phyloP scores from a whole-genome alignment of 2,329 filamentous ascomycete species.

The Talaromyces sp. region DNA sequence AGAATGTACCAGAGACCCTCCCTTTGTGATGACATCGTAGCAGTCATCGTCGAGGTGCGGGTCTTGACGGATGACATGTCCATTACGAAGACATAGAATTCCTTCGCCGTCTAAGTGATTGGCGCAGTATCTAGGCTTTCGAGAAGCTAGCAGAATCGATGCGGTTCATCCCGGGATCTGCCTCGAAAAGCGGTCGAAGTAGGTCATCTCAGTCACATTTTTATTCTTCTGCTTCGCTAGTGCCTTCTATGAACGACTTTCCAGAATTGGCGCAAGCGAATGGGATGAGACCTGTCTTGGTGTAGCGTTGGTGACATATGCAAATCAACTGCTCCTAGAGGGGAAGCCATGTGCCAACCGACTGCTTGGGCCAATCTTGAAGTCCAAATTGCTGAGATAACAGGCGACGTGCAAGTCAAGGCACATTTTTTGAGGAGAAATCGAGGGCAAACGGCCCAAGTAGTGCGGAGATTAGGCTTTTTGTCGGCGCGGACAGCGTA shows the following conservation, averaged over 20 bases:
- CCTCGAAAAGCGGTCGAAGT: slow-evolving; percentile 5
- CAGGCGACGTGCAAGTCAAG: not conserved
- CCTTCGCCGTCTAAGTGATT: slow-evolving; percentile 1
- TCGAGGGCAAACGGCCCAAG: not conserved
- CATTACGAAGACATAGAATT: not conserved
- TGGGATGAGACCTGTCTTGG: slow-evolving; percentile 1
- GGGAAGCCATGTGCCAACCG: slow-evolving; percentile 10
- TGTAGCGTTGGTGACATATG: slow-evolving; percentile 15
- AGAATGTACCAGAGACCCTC: not conserved
- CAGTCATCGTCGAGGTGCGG: slow-evolving; percentile 1
- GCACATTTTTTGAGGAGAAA: slow-evolving; percentile 2
- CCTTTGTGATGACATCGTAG: slow-evolving; percentile 4
- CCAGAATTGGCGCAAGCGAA: slow-evolving; percentile 10
- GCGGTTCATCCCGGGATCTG: slow-evolving; percentile 5
- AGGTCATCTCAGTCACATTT: slow-evolving; percentile 1
- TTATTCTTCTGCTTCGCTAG: not conserved
- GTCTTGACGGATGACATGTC: slow-evolving; percentile 2
- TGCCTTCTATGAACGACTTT: not conserved
- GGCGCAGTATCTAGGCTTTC: not conserved
- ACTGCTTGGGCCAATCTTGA: slow-evolving; percentile 4
- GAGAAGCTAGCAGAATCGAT: slow-evolving; percentile 2
- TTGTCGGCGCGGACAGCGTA: slow-evolving; percentile 10
- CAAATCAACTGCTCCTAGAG: slow-evolving; percentile 6
- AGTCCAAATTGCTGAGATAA: not conserved
- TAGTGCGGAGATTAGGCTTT: slow-evolving; percentile 11